These are phyloP conservation scores for Pseudocercospora crystallina DNA, from an alignment of 2,329 filamentous ascomycete genomes.

Conservation along the genomic window DNA sequence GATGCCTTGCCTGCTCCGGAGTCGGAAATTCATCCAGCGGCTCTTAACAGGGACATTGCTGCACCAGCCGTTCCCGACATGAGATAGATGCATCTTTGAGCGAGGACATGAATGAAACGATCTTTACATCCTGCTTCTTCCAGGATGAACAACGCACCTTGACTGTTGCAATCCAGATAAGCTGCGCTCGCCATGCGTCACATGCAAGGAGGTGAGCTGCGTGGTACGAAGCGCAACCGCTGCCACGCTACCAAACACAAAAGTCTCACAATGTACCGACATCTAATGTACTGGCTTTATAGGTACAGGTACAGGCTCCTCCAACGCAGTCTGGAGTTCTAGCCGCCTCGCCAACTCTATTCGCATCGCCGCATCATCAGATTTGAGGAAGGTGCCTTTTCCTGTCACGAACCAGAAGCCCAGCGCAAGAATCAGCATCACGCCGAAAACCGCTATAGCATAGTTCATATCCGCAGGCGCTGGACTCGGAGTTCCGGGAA, in stretches of 20 bases:
- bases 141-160: too few species aligned
- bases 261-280: too few species aligned
- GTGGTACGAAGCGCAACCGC: too few species aligned
- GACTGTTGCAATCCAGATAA: too few species aligned
- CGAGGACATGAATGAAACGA: too few species aligned
- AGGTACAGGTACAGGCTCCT: too few species aligned
- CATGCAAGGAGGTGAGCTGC: too few species aligned
- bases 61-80: conserved; percentile 31
- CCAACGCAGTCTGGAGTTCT: conserved; percentile 3
- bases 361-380: conserved; percentile 23
- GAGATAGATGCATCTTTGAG: conserved; percentile 5
- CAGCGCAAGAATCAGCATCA: conserved; percentile 54
- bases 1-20: conserved; percentile 27
- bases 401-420: conserved; percentile 55
- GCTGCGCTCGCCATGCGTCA: too few species aligned
- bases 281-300: too few species aligned
- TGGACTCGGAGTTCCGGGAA: conserved; percentile 50
- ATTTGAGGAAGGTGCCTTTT: conserved; percentile 37
- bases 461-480: conserved; percentile 56
- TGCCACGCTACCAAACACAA: too few species aligned
- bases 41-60: conserved; percentile 31
- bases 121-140: too few species aligned
- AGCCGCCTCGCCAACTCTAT: conserved; percentile 21
- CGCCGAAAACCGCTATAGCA: conserved; percentile 57
- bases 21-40: conserved; percentile 32